Base-by-base conservation (phyloP, 2,329 filamentous ascomycete species). In the Westerdykella ornata region DNA sequence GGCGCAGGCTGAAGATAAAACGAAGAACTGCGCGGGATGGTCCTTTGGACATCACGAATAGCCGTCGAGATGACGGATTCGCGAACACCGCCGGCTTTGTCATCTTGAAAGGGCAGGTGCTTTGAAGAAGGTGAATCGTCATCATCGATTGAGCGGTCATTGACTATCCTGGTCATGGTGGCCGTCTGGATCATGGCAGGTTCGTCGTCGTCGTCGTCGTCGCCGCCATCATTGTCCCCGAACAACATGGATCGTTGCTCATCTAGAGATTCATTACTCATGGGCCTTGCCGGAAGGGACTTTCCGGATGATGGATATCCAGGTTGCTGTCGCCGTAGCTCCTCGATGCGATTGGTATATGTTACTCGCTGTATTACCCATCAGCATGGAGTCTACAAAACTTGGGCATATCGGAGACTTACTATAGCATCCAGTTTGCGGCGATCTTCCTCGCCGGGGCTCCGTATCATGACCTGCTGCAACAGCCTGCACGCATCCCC, bases 341-440 rank as follows among this genome's bases (percentile, higher is more conserved):
- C 92, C 36, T 84, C 82, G 52, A 97, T 94, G 41, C 92, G 83
- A 43, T 83, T 87, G 38, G 84, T 88, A 64, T 98, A 98, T 1
- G 90, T 96, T 50, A 84, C 81, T 57, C 87, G 82, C 87, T 94
- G 54, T 39, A 29, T 4, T 30, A 40, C 38, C 26, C 9, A 49
- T 56, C 41, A 57, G 51, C 26, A 47, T 36, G 32, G 3, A 17
- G 30, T 16, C 13, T 45, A 31, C 22, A 22, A 22, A 9, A 31
- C 35, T 17, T 14, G 8, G 29, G 11, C 28, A 28, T 30, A 5
- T 22, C 5, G 16, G 14, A 14, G 20, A 78, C 85, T 77, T 73
- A 94, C 87, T 71, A 98, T 97, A 38, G 88, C 85, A 59, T 96
- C 88, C 17, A 98, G 73, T 66, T 97, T 97, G 52, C 80, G 83